phyloP scores from a whole-genome alignment of 2,329 filamentous ascomycete species.

The Phaeosphaeriaceae sp. region DNA sequence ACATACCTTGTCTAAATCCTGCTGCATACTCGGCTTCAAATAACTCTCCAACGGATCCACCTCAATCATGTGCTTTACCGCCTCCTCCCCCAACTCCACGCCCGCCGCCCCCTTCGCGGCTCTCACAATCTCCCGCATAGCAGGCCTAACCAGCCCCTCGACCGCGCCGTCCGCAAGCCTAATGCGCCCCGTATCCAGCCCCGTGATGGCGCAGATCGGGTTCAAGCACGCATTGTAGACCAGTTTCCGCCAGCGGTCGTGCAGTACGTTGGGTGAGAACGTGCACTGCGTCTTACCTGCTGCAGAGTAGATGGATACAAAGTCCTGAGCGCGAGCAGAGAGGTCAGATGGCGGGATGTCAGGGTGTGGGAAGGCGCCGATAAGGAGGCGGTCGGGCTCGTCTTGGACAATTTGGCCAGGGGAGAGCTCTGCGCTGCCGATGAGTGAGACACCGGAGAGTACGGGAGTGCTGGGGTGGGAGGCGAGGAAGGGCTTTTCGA shows the following conservation, averaged over 20 bases:
- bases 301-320: constrained; percentile 57
- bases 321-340: constrained; percentile 48
- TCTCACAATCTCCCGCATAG: constrained; percentile 60
- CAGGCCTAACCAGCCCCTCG: constrained; percentile 58
- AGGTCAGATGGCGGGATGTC: constrained; percentile 29
- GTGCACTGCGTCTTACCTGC: constrained; percentile 54
- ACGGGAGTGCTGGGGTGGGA: constrained; percentile 61
- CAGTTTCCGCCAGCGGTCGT: constrained; percentile 59
- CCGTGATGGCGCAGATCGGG: constrained; percentile 59
- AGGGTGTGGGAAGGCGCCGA: constrained; percentile 59
- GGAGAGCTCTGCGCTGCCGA: constrained; percentile 58
- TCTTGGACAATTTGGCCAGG: constrained; percentile 61
- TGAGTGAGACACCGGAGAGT: constrained; percentile 62
- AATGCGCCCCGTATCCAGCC: constrained; percentile 60
- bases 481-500: constrained; percentile 61
- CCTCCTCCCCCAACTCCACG: constrained; percentile 51
- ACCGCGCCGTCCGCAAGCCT: constrained; percentile 55
- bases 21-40: constrained; percentile 62
- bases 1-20: constrained; percentile 58
- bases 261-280: constrained; percentile 53
- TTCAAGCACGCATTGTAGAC: constrained; percentile 62
- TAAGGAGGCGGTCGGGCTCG: constrained; percentile 57
- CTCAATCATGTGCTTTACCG: constrained; percentile 56
- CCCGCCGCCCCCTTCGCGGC: constrained; percentile 55
- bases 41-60: constrained; percentile 59